These are phyloP conservation scores for Nicotiana rustica DNA, from an alignment of 305 asterid genomes.

Conservation along the genomic window DNA sequence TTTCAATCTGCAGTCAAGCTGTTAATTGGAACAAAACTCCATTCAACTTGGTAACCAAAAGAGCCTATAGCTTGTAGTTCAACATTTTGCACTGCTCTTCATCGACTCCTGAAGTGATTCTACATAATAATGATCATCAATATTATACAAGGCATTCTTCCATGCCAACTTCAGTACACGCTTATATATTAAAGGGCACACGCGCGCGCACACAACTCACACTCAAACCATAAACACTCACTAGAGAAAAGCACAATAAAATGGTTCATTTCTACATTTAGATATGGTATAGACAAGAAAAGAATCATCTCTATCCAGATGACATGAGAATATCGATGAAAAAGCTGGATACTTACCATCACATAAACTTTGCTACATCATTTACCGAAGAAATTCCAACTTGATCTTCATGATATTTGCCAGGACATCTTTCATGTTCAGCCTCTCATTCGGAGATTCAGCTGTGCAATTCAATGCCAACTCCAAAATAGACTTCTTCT, in stretches of 20 bases:
- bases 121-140: background rate
- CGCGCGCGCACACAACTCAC: background rate
- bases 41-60: background rate
- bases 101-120: background rate
- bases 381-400: background rate
- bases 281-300: background rate
- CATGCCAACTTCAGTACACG: background rate
- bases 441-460: slow-evolving; percentile 11
- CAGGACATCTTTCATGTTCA: background rate
- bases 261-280: background rate
- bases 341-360: background rate
- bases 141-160: background rate
- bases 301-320: background rate
- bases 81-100: background rate
- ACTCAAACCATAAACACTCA: background rate
- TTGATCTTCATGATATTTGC: background rate
- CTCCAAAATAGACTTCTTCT: background rate
- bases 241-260: background rate
- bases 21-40: background rate
- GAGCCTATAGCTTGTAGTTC: background rate
- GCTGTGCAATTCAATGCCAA: background rate
- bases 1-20: background rate
- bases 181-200: background rate
- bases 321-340: background rate
- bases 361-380: slow-evolving; percentile 15